A percentile compares a stretch with the other conserved stretches of the same genome.
phyloP scores from a whole-genome alignment of 2,329 filamentous ascomycete species.

The Beauveria sp. region DNA sequence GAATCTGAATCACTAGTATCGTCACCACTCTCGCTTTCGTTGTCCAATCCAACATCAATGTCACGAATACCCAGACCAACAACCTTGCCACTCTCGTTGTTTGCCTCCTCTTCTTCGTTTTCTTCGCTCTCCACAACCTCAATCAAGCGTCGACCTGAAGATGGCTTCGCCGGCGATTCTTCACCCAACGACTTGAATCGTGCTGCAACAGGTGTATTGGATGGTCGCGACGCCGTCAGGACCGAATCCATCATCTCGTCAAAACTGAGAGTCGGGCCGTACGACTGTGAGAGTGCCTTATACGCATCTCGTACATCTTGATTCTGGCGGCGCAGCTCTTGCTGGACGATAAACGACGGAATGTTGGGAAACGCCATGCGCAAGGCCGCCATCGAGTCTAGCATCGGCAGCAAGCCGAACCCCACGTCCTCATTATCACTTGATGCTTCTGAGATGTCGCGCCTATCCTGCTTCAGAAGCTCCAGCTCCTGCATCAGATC shows the following conservation, averaged over 20 bases:
- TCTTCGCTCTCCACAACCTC: constrained; percentile 13
- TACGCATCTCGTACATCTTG: constrained; percentile 32
- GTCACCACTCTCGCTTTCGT: not conserved
- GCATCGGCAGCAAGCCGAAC: constrained; percentile 3
- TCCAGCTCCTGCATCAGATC: constrained; percentile 8
- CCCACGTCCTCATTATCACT: constrained; percentile 10
- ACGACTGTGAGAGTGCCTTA: constrained; percentile 24
- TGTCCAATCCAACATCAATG: not conserved
- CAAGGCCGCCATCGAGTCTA: constrained; percentile 23
- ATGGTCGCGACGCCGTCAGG: constrained; percentile 14
- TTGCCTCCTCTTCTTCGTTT: not conserved
- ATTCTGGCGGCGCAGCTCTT: constrained; percentile 25
- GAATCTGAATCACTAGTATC: constrained; percentile 2
- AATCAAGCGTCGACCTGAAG: constrained; percentile 9
- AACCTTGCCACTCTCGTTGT: not conserved
- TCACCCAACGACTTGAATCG: not conserved
- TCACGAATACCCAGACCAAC: not conserved
- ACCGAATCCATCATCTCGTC: constrained; percentile 26
- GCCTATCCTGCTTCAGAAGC: constrained; percentile 7
- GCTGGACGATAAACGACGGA: constrained; percentile 27
- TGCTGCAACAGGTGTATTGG: not conserved
- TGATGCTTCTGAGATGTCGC: constrained; percentile 12
- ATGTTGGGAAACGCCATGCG: constrained; percentile 37
- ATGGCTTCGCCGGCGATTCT: not conserved
- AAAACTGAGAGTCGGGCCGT: constrained; percentile 25